phyloP scores from a whole-genome alignment of 345 rosid species.

The Turnera subulata region DNA sequence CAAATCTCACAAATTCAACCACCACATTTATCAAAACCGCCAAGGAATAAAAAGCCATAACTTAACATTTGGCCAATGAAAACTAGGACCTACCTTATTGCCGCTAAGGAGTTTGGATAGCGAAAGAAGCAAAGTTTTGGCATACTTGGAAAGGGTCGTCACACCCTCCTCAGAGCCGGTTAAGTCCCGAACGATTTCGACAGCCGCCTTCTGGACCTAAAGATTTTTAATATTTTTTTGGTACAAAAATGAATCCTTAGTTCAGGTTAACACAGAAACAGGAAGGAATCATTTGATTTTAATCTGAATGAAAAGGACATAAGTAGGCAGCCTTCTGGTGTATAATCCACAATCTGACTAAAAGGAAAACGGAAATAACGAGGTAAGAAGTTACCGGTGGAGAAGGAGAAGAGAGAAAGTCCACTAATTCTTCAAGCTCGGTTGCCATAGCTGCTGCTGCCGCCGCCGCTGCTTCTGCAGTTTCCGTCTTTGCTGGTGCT shows the following conservation, averaged over 20 bases:
- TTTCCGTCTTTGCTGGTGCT: no score
- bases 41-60: no score
- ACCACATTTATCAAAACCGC: background rate
- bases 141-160: conserved; percentile 53
- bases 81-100: conserved; percentile 55
- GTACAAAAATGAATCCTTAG: no score
- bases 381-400: conserved; percentile 42
- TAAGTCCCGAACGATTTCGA: conserved; percentile 71
- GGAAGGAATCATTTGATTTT: no score
- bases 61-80: background rate
- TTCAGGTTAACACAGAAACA: no score
- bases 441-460: conserved; percentile 52
- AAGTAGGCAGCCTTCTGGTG: no score
- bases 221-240: no score
- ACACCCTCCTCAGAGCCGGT: conserved; percentile 85
- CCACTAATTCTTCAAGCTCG: conserved; percentile 80
- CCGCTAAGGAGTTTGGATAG: conserved; percentile 56
- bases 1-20: background rate
- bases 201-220: conserved; percentile 86
- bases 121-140: conserved; percentile 49
- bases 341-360: background rate
- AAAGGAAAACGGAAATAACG: background rate
- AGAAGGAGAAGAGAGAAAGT: conserved; percentile 65
- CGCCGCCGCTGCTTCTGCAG: background rate
- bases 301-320: background rate